Evolutionary conservation across 768 basidiomycete genomes (phyloP).

Genomic region (Russula foetens): DNA sequence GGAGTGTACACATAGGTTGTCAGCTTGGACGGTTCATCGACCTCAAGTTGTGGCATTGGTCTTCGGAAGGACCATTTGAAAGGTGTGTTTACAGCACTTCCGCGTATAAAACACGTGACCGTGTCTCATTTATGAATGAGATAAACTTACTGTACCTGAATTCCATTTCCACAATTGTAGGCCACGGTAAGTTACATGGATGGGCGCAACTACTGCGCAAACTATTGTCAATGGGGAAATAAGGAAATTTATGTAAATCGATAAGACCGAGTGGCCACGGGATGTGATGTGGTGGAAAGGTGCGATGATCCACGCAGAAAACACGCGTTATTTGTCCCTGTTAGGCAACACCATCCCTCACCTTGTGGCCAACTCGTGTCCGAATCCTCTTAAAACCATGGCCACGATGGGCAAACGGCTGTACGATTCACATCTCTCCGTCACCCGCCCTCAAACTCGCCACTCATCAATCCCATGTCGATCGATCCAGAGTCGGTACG

Average conservation of each 20-base stretch:
- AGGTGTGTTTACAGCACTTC: too few relatives aligned
- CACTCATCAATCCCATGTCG: neutral
- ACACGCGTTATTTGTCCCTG: conserved; percentile 9
- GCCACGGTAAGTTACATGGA: too few relatives aligned
- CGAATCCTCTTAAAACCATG: conserved; percentile 9
- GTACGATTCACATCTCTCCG: neutral
- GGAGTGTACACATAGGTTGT: conserved; percentile 26
- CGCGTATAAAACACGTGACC: neutral
- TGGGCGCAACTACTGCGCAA: too few relatives aligned
- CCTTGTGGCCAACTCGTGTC: neutral
- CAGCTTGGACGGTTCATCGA: conserved; percentile 12
- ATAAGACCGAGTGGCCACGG: too few relatives aligned
- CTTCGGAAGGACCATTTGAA: too few relatives aligned
- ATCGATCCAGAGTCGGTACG: neutral
- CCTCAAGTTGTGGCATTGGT: neutral
- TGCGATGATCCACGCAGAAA: conserved; percentile 7
- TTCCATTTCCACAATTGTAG: too few relatives aligned
- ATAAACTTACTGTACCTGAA: too few relatives aligned
- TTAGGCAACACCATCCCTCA: neutral
- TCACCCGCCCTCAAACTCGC: neutral
- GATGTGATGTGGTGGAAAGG: neutral
- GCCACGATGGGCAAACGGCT: neutral
- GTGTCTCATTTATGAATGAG: neutral
- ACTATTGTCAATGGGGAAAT: too few relatives aligned
- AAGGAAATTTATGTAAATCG: too few relatives aligned